Conservation (phyloP, 225 moss, liverwort and hornwort species). For the Physcomitrium patens region DNA sequence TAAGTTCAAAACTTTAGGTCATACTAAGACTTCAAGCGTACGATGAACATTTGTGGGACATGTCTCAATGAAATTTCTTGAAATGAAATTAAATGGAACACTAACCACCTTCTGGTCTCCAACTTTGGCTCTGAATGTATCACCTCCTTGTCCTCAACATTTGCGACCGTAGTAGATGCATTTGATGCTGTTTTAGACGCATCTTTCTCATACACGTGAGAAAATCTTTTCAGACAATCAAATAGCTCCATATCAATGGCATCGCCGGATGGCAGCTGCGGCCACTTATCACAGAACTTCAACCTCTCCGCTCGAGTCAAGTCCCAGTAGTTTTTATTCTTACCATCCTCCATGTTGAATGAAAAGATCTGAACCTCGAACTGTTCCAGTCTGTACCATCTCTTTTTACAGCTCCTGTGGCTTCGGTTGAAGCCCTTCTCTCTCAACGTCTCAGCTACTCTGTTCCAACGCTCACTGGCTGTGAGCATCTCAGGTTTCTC, state of each 20-base stretch:
- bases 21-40: neutral
- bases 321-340: slow-evolving; percentile 50
- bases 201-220: slow-evolving; percentile 32
- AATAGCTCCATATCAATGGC: slow-evolving; percentile 55
- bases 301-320: slow-evolving; percentile 39
- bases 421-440: slow-evolving; percentile 49
- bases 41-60: neutral
- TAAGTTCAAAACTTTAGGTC: neutral
- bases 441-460: slow-evolving; percentile 40
- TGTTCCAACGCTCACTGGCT: slow-evolving; percentile 63
- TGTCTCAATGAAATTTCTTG: too few relatives aligned
- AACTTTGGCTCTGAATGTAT: neutral
- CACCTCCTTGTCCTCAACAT: slow-evolving; percentile 24
- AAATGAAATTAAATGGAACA: too few relatives aligned
- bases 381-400: slow-evolving; percentile 59
- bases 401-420: slow-evolving; percentile 62
- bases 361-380: slow-evolving; percentile 57
- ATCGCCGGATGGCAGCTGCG: slow-evolving; percentile 48
- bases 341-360: slow-evolving; percentile 52
- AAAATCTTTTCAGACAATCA: slow-evolving; percentile 31
- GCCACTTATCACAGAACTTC: slow-evolving; percentile 44
- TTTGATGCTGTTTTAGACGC: neutral
- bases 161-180: neutral
- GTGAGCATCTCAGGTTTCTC: slow-evolving; percentile 30
- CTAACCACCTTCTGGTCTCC: slow-evolving; percentile 26